These are phyloP conservation scores for Echinochloa phyllopogon DNA, from an alignment of 176 grass and related monocot species.

Conservation along the genomic window DNA sequence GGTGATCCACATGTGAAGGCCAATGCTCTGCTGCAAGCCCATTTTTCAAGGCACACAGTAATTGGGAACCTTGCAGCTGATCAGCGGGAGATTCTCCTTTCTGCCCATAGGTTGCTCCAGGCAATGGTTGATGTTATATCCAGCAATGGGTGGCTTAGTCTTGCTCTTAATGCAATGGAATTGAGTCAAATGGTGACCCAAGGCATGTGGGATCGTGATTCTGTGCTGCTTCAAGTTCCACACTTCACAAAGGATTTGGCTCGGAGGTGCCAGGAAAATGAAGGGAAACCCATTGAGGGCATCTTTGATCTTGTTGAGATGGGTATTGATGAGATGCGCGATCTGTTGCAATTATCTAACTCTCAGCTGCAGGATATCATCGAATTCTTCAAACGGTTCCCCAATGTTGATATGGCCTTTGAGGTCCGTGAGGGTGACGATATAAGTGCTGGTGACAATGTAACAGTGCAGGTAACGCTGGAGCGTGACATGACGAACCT, in stretches of 20 bases:
- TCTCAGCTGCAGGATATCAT: conserved; percentile 74
- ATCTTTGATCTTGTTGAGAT: conserved; percentile 96
- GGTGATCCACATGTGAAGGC: conserved; percentile 89
- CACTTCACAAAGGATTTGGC: conserved; percentile 85
- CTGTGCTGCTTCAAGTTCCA: conserved; percentile 79
- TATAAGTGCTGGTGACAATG: conserved; percentile 64
- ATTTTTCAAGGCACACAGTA: conserved; percentile 85
- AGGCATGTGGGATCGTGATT: conserved; percentile 96
- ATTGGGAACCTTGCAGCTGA: conserved; percentile 83
- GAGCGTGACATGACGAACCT: conserved; percentile 75
- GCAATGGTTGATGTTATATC: conserved; percentile 99
- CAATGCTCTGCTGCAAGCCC: conserved; percentile 87
- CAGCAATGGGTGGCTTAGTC: conserved; percentile 86
- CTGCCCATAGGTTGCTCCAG: conserved; percentile 85
- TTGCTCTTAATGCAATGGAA: conserved; percentile 94
- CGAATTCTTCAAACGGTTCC: conserved; percentile 83
- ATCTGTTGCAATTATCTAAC: conserved; percentile 78
- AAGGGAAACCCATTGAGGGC: conserved; percentile 65
- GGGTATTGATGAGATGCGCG: conserved; percentile 66
- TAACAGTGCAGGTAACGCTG: conserved; percentile 79
- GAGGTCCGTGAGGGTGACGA: conserved; percentile 75
- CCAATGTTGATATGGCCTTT: conserved; percentile 91
- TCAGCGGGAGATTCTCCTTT: conserved; percentile 85
- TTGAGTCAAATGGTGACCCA: conserved; percentile 96
- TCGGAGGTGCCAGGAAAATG: conserved; percentile 81